These are phyloP conservation scores for Crithidia expoeki DNA, from an alignment of 208 protist species.

Conservation along the genomic window DNA sequence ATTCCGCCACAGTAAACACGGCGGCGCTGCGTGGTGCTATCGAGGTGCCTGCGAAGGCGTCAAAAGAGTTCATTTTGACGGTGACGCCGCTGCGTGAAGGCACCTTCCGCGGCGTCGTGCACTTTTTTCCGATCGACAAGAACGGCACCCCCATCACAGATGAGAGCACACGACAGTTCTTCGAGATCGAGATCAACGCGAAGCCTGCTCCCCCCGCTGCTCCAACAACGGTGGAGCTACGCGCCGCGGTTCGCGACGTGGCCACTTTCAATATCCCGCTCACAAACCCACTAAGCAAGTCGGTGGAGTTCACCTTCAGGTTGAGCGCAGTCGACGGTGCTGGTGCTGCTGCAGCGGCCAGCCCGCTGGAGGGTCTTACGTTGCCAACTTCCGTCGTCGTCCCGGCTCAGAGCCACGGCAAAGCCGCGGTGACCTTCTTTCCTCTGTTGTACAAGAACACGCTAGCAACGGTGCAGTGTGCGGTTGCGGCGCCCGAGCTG, in stretches of 20 bases:
- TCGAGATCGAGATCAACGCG: constrained; percentile 78
- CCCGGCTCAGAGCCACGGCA: constrained; percentile 56
- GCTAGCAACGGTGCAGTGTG: constrained; percentile 67
- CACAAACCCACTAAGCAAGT: constrained; percentile 89
- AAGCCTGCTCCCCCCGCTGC: constrained; percentile 27
- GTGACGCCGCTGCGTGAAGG: constrained; percentile 89
- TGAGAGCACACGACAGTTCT: constrained; percentile 82
- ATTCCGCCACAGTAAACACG: not conserved
- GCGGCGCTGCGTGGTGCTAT: constrained; percentile 35
- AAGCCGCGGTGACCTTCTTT: constrained; percentile 87
- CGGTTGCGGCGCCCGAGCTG: constrained; percentile 79
- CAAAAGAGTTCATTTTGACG: constrained; percentile 73
- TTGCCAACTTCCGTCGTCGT: constrained; percentile 67
- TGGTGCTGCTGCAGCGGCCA: not conserved
- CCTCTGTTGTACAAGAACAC: constrained; percentile 78
- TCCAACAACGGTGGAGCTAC: constrained; percentile 67
- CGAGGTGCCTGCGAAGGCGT: constrained; percentile 84
- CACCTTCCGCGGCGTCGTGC: constrained; percentile 60
- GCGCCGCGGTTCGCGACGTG: constrained; percentile 76
- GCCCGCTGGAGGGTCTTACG: constrained; percentile 45
- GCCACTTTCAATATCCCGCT: constrained; percentile 77
- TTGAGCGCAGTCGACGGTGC: constrained; percentile 52
- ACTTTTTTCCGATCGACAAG: constrained; percentile 60
- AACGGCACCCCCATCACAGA: constrained; percentile 29
- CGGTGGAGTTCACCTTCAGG: constrained; percentile 66